Base-by-base conservation (phyloP, 257 asterid genomes). In the Eustoma russellianum region DNA sequence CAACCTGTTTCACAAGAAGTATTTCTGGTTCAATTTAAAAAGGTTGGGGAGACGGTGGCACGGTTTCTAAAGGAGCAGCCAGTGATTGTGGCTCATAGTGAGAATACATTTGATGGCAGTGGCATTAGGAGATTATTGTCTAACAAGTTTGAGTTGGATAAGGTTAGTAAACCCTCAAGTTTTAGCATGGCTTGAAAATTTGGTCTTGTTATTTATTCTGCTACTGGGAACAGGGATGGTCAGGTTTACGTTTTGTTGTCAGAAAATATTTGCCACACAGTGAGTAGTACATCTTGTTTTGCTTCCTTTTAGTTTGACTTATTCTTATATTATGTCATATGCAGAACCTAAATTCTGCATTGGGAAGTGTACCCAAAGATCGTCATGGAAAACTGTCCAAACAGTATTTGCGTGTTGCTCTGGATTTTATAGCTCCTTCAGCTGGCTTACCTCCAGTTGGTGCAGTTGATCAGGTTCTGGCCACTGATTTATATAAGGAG, bases 401-500 rank as follows among this genome's bases (percentile, higher is more conserved):
- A 69, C 87, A 77, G 49, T 78, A 80, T 70, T 55, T 88, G 59
- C 71, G 88, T 14, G 72, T 70, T 5, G 88, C 83, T 1, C 88
- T 92, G 13, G 97, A 88, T 75, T 50, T 64, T 13, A 43, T 92
- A 61, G 93, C 91, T 15, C 78, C 95, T 1, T 70, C 93, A 17
- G 92, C 97, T 57, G 93, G 86, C 61, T 61, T 92, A 35, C 99
- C 99, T 48, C 97, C 95, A 2, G 56, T 88, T 9, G 95, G 97
- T 46, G 91, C 83, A 16, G 76, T 83, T 61, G 85, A 72, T 33
- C 72, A 83, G 99, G 99, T 83, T 48, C 33, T 24, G 8, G 8
- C 12, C 43, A 38, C 43, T 38, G 7, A 38, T 19, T 19, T 19
- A 19, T 3, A 19, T 19, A 19, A 38, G 43, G 43, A 38, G 12